Evolutionary conservation across 2,329 filamentous ascomycete species (phyloP).

Genomic region (Trichothecium sympodiale): DNA sequence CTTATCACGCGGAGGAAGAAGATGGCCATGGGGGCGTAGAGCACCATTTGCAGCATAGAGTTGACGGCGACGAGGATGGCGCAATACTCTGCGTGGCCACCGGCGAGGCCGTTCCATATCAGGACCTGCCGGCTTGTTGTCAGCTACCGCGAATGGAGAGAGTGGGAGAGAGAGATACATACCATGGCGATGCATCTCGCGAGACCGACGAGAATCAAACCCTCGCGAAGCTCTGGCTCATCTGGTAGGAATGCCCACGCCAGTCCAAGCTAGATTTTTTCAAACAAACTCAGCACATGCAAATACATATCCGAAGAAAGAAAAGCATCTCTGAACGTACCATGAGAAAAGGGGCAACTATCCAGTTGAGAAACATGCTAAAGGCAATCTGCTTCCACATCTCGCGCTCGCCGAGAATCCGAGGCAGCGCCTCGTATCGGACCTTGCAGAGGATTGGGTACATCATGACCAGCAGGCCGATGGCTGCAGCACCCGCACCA

Average conservation of each 20-base stretch:
- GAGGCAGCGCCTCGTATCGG: conserved; percentile 62
- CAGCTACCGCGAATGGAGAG: too few species aligned
- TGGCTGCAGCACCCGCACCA: too few species aligned
- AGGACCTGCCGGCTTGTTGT: too few species aligned
- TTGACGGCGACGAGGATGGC: conserved; percentile 70
- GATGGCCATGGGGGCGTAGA: conserved; percentile 59
- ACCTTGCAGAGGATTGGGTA: conserved; percentile 88
- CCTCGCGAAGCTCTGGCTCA: conserved; percentile 44
- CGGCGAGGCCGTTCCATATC: conserved; percentile 62
- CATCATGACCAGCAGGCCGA: conserved; percentile 86
- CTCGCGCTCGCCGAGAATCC: conserved; percentile 45
- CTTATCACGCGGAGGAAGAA: conserved; percentile 63
- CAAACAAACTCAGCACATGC: background rate
- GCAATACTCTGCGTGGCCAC: conserved; percentile 72
- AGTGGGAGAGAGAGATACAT: conserved; percentile 26
- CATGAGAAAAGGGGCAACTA: conserved; percentile 75
- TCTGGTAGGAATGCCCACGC: conserved; percentile 60
- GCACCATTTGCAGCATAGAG: conserved; percentile 62
- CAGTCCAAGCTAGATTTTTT: conserved; percentile 49
- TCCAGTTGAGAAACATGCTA: conserved; percentile 71
- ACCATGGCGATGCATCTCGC: conserved; percentile 87
- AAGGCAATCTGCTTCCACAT: conserved; percentile 75
- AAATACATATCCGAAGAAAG: background rate
- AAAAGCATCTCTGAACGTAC: conserved; percentile 26
- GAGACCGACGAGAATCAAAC: conserved; percentile 71